These are phyloP conservation scores for Penicillium ochrochloron DNA, from an alignment of 495 filamentous ascomycete genomes.

Conservation along the genomic window DNA sequence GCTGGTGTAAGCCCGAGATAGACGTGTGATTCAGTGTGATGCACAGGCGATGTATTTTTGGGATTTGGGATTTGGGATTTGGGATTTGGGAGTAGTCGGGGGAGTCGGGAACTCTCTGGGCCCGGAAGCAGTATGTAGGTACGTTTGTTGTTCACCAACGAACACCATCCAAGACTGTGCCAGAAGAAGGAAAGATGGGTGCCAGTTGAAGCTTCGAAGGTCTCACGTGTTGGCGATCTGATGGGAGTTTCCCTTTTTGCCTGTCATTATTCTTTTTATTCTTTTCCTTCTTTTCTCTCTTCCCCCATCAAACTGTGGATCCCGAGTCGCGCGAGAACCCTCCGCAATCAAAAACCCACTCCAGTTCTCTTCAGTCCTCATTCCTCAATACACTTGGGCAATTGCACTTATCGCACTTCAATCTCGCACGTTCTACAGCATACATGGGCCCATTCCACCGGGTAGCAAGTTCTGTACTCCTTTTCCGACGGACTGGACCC, in stretches of 20 bases:
- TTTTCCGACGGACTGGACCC: constrained; percentile 4
- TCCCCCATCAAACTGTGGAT: neutral
- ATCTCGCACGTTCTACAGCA: neutral
- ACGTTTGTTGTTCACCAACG: neutral
- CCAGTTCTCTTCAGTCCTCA: neutral
- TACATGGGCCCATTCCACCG: neutral
- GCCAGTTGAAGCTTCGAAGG: neutral
- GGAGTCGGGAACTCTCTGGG: neutral
- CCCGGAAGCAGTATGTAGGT: neutral
- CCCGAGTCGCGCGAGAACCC: neutral
- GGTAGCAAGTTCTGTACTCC: neutral
- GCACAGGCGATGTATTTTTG: neutral
- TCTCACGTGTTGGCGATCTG: neutral
- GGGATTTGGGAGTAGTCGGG: neutral
- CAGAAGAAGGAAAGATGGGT: neutral
- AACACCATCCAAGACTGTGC: neutral
- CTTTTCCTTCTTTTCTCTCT: neutral
- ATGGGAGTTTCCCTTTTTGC: neutral
- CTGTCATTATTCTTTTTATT: neutral
- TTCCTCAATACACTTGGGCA: neutral
- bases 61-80: neutral
- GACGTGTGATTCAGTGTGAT: neutral
- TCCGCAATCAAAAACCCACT: neutral
- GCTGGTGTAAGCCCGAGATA: neutral
- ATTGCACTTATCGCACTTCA: neutral